A percentile compares a stretch with the other conserved stretches of the same genome.
Evolutionary conservation across 2,329 filamentous ascomycete genomes (phyloP).

Genomic region (Aspergillus aculeatinus): DNA sequence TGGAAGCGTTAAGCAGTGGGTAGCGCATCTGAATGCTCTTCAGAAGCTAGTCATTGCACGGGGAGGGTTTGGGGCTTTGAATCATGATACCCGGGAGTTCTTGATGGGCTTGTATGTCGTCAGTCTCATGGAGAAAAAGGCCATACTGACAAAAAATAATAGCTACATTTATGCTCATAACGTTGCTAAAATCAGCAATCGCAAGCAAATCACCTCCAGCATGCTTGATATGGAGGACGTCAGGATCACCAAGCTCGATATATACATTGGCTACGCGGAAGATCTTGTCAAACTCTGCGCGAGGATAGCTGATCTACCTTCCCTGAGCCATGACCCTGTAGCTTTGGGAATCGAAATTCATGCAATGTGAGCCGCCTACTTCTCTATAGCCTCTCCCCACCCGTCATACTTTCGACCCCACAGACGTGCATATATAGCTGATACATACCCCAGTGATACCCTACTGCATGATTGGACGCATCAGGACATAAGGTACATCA

Average conservation of each 20-base stretch:
- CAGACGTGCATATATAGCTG: background rate
- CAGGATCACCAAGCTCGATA: slow-evolving; percentile 32
- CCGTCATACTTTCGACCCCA: background rate
- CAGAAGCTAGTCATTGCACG: slow-evolving; percentile 34
- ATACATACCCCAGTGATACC: slow-evolving; percentile 27
- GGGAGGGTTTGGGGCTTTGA: slow-evolving; percentile 32
- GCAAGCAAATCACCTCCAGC: slow-evolving; percentile 22
- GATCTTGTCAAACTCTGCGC: slow-evolving; percentile 36
- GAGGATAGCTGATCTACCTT: slow-evolving; percentile 33
- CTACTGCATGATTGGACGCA: slow-evolving; percentile 34
- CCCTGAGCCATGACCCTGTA: slow-evolving; percentile 19
- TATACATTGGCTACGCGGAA: slow-evolving; percentile 41
- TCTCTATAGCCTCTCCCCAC: background rate
- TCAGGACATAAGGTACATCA: slow-evolving; percentile 27
- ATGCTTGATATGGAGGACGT: slow-evolving; percentile 23
- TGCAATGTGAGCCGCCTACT: slow-evolving; percentile 26
- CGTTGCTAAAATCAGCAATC: slow-evolving; percentile 36
- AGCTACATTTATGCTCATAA: slow-evolving; percentile 38
- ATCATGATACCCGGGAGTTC: slow-evolving; percentile 33
- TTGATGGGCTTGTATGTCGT: slow-evolving; percentile 34
- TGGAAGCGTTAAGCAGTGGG: slow-evolving; percentile 40
- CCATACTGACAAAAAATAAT: background rate
- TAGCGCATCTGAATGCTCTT: slow-evolving; percentile 37
- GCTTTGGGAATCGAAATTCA: slow-evolving; percentile 28
- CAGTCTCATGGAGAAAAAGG: background rate